A percentile compares a stretch with the other conserved stretches of the same genome.
These are phyloP conservation scores for Bruguiera gymnorhiza DNA, from an alignment of 345 rosid genomes.

Conservation along the genomic window DNA sequence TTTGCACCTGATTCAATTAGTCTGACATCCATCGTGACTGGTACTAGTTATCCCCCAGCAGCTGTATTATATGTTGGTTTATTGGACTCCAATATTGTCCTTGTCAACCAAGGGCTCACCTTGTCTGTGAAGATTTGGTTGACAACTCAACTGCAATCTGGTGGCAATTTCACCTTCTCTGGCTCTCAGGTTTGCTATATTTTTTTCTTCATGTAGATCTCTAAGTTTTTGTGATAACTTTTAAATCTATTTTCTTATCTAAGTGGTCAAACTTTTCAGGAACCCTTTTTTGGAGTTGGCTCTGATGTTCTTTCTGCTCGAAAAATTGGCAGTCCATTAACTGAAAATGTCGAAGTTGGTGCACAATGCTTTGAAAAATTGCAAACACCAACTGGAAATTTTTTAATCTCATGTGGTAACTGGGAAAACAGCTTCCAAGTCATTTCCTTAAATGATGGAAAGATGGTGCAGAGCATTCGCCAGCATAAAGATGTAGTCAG, in stretches of 20 bases:
- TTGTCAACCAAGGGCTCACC: conserved; percentile 82
- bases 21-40: conserved; percentile 65
- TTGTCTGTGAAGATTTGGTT: conserved; percentile 92
- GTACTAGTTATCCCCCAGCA: conserved; percentile 56
- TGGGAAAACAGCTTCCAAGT: conserved; percentile 98
- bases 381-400: conserved; percentile 71
- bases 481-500: conserved; percentile 96
- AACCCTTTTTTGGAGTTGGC: conserved; percentile 93
- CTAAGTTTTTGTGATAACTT: background rate
- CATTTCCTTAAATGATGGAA: conserved; percentile 82
- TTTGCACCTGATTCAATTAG: conserved; percentile 90
- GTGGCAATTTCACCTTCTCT: conserved; percentile 94
- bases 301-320: conserved; percentile 85
- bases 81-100: conserved; percentile 72
- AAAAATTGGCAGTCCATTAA: conserved; percentile 79
- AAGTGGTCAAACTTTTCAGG: conserved; percentile 46
- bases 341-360: conserved; percentile 76
- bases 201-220: background rate
- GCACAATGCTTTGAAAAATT: conserved; percentile 75
- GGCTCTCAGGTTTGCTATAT: conserved; percentile 62
- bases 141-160: conserved; percentile 88
- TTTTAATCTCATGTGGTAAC: conserved; percentile 87
- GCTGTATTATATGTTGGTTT: conserved; percentile 68
- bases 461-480: conserved; percentile 88
- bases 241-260: conserved; percentile 11